Evolutionary conservation across 2,329 filamentous ascomycete genomes (phyloP).

Genomic region (Neofusicoccum ribis): DNA sequence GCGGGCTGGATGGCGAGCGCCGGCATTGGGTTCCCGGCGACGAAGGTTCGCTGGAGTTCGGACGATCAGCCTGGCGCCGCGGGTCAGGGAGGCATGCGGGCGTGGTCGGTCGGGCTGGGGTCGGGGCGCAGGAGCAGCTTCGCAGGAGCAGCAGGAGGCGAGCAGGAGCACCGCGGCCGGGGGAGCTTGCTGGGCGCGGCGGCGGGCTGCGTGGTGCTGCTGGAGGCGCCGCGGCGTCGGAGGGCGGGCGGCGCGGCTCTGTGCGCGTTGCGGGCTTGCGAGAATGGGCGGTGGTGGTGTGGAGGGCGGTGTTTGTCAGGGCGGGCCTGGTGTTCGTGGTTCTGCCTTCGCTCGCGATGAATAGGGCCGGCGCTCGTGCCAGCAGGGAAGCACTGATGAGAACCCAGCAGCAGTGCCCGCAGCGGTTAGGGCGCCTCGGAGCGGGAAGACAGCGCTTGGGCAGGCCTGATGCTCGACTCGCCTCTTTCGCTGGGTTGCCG

Average conservation of each 20-base stretch:
- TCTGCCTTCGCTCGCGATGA: constrained; percentile 13
- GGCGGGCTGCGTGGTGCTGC: not conserved
- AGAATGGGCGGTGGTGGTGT: not conserved
- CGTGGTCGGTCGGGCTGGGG: constrained; percentile 2
- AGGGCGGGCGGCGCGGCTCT: constrained; percentile 7
- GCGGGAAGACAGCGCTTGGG: constrained; percentile 9
- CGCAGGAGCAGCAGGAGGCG: constrained; percentile 14
- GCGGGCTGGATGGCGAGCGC: constrained; percentile 13
- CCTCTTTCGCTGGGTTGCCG: not conserved
- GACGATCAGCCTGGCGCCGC: constrained; percentile 7
- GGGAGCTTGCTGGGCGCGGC: not conserved
- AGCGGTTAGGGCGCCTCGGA: constrained; percentile 12
- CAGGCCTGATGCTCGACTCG: constrained; percentile 3
- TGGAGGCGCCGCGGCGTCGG: not conserved
- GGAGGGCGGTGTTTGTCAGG: constrained; percentile 13
- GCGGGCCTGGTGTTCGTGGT: constrained; percentile 16
- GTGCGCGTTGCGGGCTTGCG: not conserved
- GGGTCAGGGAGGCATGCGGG: constrained; percentile 18
- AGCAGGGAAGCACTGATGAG: not conserved
- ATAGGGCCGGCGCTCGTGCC: constrained; percentile 17
- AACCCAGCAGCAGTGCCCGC: not conserved
- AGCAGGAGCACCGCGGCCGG: not conserved
- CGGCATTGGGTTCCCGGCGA: constrained; percentile 13
- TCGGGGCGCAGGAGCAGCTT: constrained; percentile 10
- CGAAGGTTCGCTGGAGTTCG: not conserved